Evolutionary conservation across 306 rosid genomes (phyloP).

Genomic region (Geum urbanum): DNA sequence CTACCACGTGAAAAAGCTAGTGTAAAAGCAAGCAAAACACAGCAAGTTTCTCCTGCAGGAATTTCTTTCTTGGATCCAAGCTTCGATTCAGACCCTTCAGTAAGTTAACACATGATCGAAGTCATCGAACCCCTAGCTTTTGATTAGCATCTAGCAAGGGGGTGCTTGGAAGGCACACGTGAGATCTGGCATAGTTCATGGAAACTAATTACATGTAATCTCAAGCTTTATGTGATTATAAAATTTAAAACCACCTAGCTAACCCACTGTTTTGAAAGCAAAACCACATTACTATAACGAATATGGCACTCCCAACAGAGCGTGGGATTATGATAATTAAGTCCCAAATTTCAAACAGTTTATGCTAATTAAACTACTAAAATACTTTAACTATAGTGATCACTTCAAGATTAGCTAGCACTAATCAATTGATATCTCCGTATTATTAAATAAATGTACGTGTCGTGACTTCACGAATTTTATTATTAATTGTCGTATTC

Average conservation of each 20-base stretch:
- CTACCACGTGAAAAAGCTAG: too few species aligned
- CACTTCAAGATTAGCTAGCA: slow-evolving; percentile 1
- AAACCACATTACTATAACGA: slow-evolving; percentile 31
- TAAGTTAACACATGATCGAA: too few species aligned
- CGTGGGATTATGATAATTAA: slow-evolving; percentile 19
- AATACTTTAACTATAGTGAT: slow-evolving; percentile 9
- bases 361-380: slow-evolving; percentile 2
- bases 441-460: background rate
- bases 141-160: background rate
- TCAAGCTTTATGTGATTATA: slow-evolving; percentile 1
- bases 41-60: too few species aligned
- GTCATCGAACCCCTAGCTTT: too few species aligned
- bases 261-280: slow-evolving; percentile 43
- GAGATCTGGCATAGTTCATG: background rate
- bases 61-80: too few species aligned
- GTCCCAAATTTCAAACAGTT: slow-evolving; percentile 7
- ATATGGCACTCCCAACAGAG: slow-evolving; percentile 21
- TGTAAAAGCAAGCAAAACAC: too few species aligned
- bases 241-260: slow-evolving; percentile 11
- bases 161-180: slow-evolving; percentile 4
- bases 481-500: background rate
- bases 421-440: background rate
- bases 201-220: slow-evolving; percentile 4
- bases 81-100: too few species aligned
- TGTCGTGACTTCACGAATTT: background rate